phyloP scores from a whole-genome alignment of 1,284 basidiomycete genomes.

The Rhizoctonia solani region DNA sequence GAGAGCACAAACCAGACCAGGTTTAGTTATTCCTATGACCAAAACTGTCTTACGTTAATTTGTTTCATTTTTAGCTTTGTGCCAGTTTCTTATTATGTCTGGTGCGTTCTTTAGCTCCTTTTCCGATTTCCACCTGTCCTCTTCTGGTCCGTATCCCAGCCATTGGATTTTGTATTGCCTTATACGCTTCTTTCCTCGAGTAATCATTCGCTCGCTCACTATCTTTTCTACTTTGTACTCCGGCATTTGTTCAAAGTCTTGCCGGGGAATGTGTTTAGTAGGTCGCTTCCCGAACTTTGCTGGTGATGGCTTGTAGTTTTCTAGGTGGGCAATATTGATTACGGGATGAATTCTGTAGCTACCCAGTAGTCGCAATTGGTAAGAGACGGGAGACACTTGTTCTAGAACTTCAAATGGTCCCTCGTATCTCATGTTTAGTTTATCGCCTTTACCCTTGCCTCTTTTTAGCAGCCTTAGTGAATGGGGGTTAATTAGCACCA shows the following conservation, averaged over 20 bases:
- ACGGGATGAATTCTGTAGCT: constrained; percentile 43
- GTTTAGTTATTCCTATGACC: not conserved
- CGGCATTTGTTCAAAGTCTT: not conserved
- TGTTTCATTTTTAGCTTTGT: not conserved
- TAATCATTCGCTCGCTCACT: not conserved
- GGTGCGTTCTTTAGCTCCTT: constrained; percentile 7
- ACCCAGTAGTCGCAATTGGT: constrained; percentile 42
- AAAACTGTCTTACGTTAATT: not conserved
- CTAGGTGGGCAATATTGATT: constrained; percentile 44
- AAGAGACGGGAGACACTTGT: constrained; percentile 42
- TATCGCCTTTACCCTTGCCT: constrained; percentile 43
- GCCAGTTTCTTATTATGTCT: not conserved
- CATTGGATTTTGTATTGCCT: not conserved
- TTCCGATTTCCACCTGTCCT: not conserved
- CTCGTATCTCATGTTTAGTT: constrained; percentile 43
- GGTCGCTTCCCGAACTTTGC: not conserved
- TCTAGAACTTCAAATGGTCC: constrained; percentile 47
- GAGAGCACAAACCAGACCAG: not conserved
- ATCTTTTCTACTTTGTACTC: constrained; percentile 2
- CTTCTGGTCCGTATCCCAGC: constrained; percentile 10
- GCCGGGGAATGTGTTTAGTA: not conserved
- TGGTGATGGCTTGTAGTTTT: not conserved
- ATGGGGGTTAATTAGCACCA: constrained; percentile 46
- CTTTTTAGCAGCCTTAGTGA: constrained; percentile 42
- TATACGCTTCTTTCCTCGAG: not conserved